Evolutionary conservation across 768 basidiomycete genomes (phyloP).

Genomic region (Leccinum imitatum): DNA sequence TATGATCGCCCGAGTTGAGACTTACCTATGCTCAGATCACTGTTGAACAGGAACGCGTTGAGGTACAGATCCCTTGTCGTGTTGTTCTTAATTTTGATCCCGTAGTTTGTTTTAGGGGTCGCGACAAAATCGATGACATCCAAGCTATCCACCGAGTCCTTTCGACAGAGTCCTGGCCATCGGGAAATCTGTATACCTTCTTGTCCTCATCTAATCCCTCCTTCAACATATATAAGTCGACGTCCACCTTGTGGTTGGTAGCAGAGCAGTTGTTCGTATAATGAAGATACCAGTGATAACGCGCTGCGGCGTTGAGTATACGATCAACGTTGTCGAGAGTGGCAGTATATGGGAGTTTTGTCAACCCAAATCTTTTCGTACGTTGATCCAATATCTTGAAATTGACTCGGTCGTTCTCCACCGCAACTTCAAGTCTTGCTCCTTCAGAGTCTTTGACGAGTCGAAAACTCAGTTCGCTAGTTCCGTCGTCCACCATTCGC

Average conservation of each 20-base stretch:
- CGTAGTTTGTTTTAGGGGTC: conserved; percentile 29
- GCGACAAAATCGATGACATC: conserved; percentile 21
- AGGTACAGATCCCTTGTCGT: conserved; percentile 36
- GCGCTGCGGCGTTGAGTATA: conserved; percentile 15
- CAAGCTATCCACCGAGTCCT: background rate
- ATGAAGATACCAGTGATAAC: conserved; percentile 24
- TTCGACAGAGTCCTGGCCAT: conserved; percentile 8
- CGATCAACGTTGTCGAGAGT: background rate
- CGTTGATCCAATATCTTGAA: conserved; percentile 7
- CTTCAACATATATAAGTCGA: conserved; percentile 15
- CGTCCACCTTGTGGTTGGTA: background rate
- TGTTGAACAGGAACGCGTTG: conserved; percentile 45
- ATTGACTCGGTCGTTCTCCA: background rate
- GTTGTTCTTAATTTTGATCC: conserved; percentile 37
- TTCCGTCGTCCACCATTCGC: background rate
- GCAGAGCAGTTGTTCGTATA: background rate
- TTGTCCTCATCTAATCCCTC: conserved; percentile 3
- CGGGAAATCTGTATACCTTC: background rate
- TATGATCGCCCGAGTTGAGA: background rate
- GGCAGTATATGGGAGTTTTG: background rate
- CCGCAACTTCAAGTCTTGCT: conserved; percentile 1
- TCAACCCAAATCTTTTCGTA: conserved; percentile 2
- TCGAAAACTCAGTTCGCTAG: background rate
- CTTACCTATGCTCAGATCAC: conserved; percentile 36
- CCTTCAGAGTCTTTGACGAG: background rate